Evolutionary conservation across 2,329 filamentous ascomycete genomes (phyloP).

Genomic region (Ophiostoma piceae): DNA sequence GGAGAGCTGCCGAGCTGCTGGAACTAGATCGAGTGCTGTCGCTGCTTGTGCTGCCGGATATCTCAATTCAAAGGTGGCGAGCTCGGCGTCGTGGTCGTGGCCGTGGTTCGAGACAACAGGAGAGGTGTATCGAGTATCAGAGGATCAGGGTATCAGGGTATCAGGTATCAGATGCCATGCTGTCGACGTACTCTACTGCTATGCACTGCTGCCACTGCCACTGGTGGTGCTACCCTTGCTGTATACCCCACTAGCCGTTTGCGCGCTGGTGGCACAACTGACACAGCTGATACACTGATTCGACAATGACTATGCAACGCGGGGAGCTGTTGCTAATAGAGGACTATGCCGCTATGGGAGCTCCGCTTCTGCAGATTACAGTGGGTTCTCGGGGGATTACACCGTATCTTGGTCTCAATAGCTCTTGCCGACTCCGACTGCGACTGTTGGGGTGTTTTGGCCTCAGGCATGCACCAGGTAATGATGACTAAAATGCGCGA

Average conservation of each 20-base stretch:
- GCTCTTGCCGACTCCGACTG: not conserved
- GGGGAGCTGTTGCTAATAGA: not conserved
- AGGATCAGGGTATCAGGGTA: not conserved
- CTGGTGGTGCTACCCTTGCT: not conserved
- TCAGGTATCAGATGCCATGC: not conserved
- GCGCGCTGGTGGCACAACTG: slow-evolving; percentile 5
- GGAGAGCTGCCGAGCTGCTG: not conserved
- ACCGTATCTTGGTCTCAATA: slow-evolving; percentile 1
- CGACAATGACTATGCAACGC: slow-evolving; percentile 11
- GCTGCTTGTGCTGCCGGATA: not conserved
- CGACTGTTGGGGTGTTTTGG: not conserved
- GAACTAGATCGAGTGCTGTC: not conserved
- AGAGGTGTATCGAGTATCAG: not conserved
- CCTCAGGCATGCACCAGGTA: slow-evolving; percentile 2
- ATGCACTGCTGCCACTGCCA: not conserved
- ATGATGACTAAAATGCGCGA: not conserved
- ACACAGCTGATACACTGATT: not conserved
- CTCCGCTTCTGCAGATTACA: not conserved
- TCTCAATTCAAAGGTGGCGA: not conserved
- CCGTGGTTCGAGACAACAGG: not conserved
- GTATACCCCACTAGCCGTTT: slow-evolving; percentile 16
- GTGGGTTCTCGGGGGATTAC: slow-evolving; percentile 2
- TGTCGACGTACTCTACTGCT: not conserved
- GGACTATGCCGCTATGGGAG: not conserved
- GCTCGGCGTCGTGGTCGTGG: not conserved